Conservation (phyloP, 805 yeast genomes). For the Schizosaccharomyces japonicus region DNA sequence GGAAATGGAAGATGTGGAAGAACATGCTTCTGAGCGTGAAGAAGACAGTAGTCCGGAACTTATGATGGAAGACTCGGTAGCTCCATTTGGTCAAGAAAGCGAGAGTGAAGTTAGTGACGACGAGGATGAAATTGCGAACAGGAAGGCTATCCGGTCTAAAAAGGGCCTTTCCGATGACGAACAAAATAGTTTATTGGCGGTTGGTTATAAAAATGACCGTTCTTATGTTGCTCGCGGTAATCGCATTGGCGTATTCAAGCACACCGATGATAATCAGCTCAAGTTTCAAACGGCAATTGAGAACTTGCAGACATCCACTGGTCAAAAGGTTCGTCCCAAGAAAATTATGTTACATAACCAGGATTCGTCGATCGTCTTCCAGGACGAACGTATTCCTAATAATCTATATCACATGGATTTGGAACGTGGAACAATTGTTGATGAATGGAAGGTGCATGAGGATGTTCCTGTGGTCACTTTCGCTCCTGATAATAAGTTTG, state of each 20-base stretch:
- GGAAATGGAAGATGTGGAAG: conserved; percentile 1
- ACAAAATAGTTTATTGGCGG: conserved; percentile 40
- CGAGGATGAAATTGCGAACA: conserved; percentile 21
- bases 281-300: conserved; percentile 47
- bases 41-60: conserved; percentile 17
- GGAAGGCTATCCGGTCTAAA: conserved; percentile 13
- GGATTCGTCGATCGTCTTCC: conserved; percentile 46
- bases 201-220: conserved; percentile 46
- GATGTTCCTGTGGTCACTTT: conserved; percentile 29
- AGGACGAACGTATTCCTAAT: conserved; percentile 24
- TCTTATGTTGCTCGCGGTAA: conserved; percentile 62
- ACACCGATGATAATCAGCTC: conserved; percentile 24
- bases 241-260: conserved; percentile 56
- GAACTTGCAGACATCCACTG: conserved; percentile 28
- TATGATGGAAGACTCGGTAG: conserved; percentile 11
- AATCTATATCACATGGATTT: conserved; percentile 53
- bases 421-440: conserved; percentile 58
- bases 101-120: conserved; percentile 14
- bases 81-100: conserved; percentile 5
- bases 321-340: conserved; percentile 29
- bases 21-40: conserved; percentile 9
- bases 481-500: conserved; percentile 50
- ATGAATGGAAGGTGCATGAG: conserved; percentile 46
- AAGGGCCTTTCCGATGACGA: conserved; percentile 15
- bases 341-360: conserved; percentile 56